Percentiles rank a stretch among this genome's conserved stretches.
Conservation (phyloP, 1,284 basidiomycete species). For the Sphaerobolus stellatus region DNA sequence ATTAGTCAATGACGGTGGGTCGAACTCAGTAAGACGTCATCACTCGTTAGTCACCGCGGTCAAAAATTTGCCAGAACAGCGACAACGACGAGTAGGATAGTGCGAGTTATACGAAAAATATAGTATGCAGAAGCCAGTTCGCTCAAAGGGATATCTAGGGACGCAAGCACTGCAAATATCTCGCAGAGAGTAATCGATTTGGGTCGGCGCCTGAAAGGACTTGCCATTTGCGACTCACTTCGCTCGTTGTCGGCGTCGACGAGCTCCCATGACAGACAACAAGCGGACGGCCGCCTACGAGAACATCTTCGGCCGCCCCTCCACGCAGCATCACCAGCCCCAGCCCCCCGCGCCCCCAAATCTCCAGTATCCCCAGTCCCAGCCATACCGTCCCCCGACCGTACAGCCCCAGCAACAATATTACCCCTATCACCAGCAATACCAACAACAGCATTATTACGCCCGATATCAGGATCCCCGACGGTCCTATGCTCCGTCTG, state of each 20-base stretch:
- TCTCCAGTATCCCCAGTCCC: constrained; percentile 13
- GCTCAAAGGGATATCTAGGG: too few species aligned
- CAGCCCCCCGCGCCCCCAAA: constrained; percentile 18
- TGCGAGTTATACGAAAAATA: too few species aligned
- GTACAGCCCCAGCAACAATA: constrained; percentile 18
- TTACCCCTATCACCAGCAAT: constrained; percentile 24
- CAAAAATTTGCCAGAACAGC: too few species aligned
- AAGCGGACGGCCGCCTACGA: constrained; percentile 77
- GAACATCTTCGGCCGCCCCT: constrained; percentile 78
- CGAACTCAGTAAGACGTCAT: too few species aligned
- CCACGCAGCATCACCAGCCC: constrained; percentile 52
- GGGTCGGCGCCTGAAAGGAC: background rate
- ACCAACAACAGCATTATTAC: constrained; percentile 25
- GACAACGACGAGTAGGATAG: too few species aligned
- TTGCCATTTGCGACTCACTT: too few species aligned
- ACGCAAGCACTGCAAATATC: too few species aligned
- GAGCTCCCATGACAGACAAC: constrained; percentile 30
- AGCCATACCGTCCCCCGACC: constrained; percentile 21
- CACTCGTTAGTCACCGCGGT: too few species aligned
- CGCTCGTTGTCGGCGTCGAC: background rate
- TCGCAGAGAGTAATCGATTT: too few species aligned
- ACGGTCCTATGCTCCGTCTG: constrained; percentile 30
- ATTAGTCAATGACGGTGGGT: too few species aligned
- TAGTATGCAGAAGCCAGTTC: too few species aligned
- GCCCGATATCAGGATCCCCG: constrained; percentile 28